Evolutionary conservation across 1,284 basidiomycete genomes (phyloP).

Genomic region (Puccinia novopanici): DNA sequence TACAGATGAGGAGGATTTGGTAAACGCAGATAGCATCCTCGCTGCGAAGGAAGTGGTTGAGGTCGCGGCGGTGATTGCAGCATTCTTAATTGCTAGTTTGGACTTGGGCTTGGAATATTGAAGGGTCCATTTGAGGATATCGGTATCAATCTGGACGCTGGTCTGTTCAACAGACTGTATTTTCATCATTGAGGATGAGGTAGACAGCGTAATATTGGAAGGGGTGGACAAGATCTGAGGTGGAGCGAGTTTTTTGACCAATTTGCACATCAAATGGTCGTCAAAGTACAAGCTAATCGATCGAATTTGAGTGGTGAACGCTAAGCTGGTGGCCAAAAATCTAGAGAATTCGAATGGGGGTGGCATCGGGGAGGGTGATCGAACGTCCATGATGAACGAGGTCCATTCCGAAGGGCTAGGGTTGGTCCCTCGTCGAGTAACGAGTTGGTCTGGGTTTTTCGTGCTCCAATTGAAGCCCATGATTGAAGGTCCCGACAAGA

Average conservation of each 20-base stretch:
- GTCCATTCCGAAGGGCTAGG: slow-evolving; percentile 67
- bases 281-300: slow-evolving; percentile 79
- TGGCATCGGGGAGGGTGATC: slow-evolving; percentile 81
- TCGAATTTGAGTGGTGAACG: slow-evolving; percentile 82
- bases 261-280: slow-evolving; percentile 71
- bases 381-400: slow-evolving; percentile 82
- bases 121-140: slow-evolving; percentile 59
- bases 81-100: slow-evolving; percentile 54
- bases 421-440: slow-evolving; percentile 55
- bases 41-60: slow-evolving; percentile 74
- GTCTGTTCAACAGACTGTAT: slow-evolving; percentile 66
- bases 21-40: slow-evolving; percentile 66
- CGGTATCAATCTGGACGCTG: slow-evolving; percentile 54
- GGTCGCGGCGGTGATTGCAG: slow-evolving; percentile 58
- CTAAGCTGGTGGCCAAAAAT: slow-evolving; percentile 88
- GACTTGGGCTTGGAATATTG: slow-evolving; percentile 55
- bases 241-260: slow-evolving; percentile 71
- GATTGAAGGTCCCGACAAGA: slow-evolving; percentile 75
- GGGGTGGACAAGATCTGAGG: slow-evolving; percentile 68
- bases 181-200: slow-evolving; percentile 67
- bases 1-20: slow-evolving; percentile 57
- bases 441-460: slow-evolving; percentile 76
- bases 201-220: slow-evolving; percentile 61
- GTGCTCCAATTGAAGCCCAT: slow-evolving; percentile 82
- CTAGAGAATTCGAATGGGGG: slow-evolving; percentile 79